These are phyloP conservation scores for Colletotrichum phormii DNA, from an alignment of 2,329 filamentous ascomycete species.

Conservation along the genomic window DNA sequence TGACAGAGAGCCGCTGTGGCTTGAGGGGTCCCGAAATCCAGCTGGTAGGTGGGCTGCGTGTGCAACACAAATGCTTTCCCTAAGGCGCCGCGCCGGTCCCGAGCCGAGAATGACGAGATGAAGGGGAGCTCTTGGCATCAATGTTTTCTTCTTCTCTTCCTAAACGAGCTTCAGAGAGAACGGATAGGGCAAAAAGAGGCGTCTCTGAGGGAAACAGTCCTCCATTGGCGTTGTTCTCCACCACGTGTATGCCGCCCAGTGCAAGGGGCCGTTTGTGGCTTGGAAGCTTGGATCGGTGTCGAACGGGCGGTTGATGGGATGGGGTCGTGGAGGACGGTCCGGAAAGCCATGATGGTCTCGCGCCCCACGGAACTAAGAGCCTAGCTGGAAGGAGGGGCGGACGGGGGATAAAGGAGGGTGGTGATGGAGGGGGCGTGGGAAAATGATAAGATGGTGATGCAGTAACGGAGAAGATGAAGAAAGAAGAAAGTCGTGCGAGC, in stretches of 20 bases:
- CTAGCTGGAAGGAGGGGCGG: neutral
- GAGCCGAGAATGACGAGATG: constrained; percentile 12
- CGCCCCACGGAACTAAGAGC: neutral
- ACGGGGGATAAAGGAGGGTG: neutral
- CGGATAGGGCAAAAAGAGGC: constrained; percentile 13
- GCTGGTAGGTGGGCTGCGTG: constrained; percentile 9
- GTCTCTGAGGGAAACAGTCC: neutral
- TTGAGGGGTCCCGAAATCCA: constrained; percentile 10
- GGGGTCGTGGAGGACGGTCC: constrained; percentile 29
- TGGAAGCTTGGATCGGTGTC: constrained; percentile 19
- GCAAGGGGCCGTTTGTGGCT: constrained; percentile 25
- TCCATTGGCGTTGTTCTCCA: constrained; percentile 16
- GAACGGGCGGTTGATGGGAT: constrained; percentile 7
- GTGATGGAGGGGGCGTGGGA: constrained; percentile 2
- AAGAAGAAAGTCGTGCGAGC: neutral
- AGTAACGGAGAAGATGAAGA: neutral
- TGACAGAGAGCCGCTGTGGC: constrained; percentile 9
- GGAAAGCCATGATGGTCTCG: constrained; percentile 25
- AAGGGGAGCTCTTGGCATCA: constrained; percentile 1
- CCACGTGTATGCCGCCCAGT: constrained; percentile 24
- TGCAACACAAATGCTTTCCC: neutral
- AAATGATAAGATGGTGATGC: neutral
- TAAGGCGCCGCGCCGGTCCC: constrained; percentile 26
- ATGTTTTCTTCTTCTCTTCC: constrained; percentile 17
- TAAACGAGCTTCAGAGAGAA: constrained; percentile 12